These are phyloP conservation scores for Zygoascus meyerae DNA, from an alignment of 1,139 yeast genomes.

Conservation along the genomic window DNA sequence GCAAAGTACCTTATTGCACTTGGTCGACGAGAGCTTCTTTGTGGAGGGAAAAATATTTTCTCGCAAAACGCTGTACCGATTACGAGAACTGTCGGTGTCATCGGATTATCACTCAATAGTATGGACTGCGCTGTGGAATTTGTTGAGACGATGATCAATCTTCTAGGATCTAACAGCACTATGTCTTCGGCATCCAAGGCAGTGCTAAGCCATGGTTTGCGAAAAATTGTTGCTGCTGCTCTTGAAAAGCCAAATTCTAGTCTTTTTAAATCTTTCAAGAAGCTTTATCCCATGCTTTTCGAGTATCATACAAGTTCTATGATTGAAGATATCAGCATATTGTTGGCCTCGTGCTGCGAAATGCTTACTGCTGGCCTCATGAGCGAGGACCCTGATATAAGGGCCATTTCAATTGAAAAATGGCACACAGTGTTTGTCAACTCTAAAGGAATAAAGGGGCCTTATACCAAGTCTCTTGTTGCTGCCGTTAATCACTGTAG, in stretches of 20 bases:
- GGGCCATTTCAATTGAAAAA: constrained; percentile 1
- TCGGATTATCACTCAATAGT: neutral
- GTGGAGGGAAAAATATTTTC: neutral
- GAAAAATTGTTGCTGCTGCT: neutral
- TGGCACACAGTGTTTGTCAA: constrained; percentile 14
- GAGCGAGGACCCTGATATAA: constrained; percentile 6
- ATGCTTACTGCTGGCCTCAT: constrained; percentile 11
- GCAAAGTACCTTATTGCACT: neutral
- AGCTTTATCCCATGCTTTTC: neutral
- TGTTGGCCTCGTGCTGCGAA: constrained; percentile 1
- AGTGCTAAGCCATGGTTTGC: constrained; percentile 2
- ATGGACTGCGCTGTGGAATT: neutral
- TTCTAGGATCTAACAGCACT: neutral
- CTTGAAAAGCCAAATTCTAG: neutral
- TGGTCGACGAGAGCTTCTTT: neutral
- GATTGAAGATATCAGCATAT: neutral
- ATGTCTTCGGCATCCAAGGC: neutral
- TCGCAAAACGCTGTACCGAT: neutral
- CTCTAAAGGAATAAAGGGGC: constrained; percentile 10
- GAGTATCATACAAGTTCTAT: neutral
- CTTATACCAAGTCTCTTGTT: constrained; percentile 14
- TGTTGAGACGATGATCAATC: neutral
- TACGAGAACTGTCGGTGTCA: neutral
- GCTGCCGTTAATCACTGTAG: constrained; percentile 12
- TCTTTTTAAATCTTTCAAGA: neutral